Evolutionary conservation across 352 stramenopile genomes (phyloP).

Genomic region (Globisporangium parvum): DNA sequence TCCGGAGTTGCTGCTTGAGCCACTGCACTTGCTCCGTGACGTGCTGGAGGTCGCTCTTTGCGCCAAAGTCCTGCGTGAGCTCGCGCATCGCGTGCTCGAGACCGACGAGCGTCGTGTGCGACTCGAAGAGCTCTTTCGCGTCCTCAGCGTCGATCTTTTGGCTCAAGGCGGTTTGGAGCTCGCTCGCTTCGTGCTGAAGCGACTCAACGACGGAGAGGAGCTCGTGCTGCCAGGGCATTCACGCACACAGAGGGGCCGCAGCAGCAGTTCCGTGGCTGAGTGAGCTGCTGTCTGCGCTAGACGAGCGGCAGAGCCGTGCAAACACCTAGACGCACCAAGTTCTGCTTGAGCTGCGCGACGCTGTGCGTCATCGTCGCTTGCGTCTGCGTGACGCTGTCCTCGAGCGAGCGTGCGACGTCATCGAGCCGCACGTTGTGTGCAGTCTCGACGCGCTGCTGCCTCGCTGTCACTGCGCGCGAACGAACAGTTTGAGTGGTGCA

Average conservation of each 20-base stretch:
- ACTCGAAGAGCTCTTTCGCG: slow-evolving; percentile 24
- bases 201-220: slow-evolving; percentile 40
- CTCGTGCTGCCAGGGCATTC: slow-evolving; percentile 21
- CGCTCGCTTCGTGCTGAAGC: slow-evolving; percentile 29
- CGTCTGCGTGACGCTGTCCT: slow-evolving; percentile 10
- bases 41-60: slow-evolving; percentile 21
- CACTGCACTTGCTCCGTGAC: slow-evolving; percentile 32
- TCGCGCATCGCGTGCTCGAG: slow-evolving; percentile 18
- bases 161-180: slow-evolving; percentile 17
- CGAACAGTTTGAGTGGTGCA: neutral
- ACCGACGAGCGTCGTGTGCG: slow-evolving; percentile 19
- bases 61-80: slow-evolving; percentile 21
- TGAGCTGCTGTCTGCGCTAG: no score
- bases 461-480: slow-evolving; percentile 22
- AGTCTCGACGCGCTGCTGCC: slow-evolving; percentile 35
- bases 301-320: no score
- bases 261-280: no score
- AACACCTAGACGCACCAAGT: slow-evolving; percentile 22
- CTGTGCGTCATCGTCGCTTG: slow-evolving; percentile 19
- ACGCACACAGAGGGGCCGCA: neutral
- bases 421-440: slow-evolving; percentile 23
- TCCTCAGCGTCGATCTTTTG: slow-evolving; percentile 33
- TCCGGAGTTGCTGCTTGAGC: slow-evolving; percentile 50
- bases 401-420: slow-evolving; percentile 21
- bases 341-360: slow-evolving; percentile 32